Evolutionary conservation across 2,329 filamentous ascomycete species (phyloP), one percentile per base, ranked within the genome.

Genomic region (Scedosporium dehoogii): DNA sequence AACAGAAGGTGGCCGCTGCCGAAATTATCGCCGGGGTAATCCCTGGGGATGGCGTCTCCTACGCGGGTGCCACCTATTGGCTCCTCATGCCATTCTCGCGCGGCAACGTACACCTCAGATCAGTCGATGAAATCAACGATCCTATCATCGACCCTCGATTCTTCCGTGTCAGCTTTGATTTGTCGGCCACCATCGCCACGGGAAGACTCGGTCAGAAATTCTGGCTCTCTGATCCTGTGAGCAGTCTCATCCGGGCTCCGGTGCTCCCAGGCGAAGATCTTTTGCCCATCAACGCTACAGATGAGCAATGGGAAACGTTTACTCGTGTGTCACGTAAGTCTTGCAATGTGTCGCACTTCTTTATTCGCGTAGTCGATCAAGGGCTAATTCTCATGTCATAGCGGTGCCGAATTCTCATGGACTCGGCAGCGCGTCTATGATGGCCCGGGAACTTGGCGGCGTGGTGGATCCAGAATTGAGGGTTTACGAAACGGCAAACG

Each of bases 81-180:
- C 64, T 67, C 6, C 67, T 76, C 9, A 62, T 78, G 9, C 75
- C 74, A 10, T 73, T 77, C 63, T 73, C 76, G 1, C 78, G 84
- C 0, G 85, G 85, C 5, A 75, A 75, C 42, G 79, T 85, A 62
- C 85, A 87, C 71, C 82, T 87, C 64, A 71, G 71, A 7, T 75
- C 74, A 5, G 60, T 73, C 1, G 68, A 53, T 12, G n/a, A 16
- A 9, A 23, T 69, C 12, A 74, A 77, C 4, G 69, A 75, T 23
- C 78, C 80, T 0, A 73, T 78, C 14, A 66, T 65, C 42, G 58
- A 67, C 38, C 65, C 66, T 9, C 60, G 62, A 3, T 65, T 53
- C 21, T 56, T 61, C 33, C 25, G 18, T n/a, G 29, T 5, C 2
- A 27, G 41, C 16, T 61, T 53, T 21, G 59, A 61, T 21, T 18